phyloP scores from a whole-genome alignment of 768 basidiomycete species.

The Collybia mongolica region DNA sequence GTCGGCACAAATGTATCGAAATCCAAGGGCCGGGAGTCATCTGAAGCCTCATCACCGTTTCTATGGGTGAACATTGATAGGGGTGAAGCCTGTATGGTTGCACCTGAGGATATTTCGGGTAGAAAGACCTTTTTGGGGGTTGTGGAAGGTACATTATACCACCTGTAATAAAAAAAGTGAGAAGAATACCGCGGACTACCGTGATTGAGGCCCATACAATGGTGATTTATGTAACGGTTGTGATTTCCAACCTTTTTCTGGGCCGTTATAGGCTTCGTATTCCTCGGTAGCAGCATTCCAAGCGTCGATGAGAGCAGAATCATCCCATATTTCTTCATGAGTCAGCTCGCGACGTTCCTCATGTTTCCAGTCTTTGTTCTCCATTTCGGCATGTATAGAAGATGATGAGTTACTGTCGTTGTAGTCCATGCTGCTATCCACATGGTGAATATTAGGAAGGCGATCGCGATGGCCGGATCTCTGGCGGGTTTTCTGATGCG shows the following conservation, averaged over 20 bases:
- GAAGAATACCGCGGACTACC: not conserved
- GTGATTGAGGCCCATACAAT: slow-evolving; percentile 45
- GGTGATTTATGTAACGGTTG: slow-evolving; percentile 71
- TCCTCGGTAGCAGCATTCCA: slow-evolving; percentile 86
- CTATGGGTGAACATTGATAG: not conserved
- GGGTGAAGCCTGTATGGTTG: not conserved
- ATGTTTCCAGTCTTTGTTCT: slow-evolving; percentile 28
- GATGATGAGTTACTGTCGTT: no score
- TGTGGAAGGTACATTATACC: slow-evolving; percentile 69
- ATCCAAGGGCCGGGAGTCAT: slow-evolving; percentile 62
- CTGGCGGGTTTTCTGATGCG: slow-evolving; percentile 28
- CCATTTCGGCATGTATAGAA: not conserved
- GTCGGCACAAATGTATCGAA: slow-evolving; percentile 71
- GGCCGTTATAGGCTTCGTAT: slow-evolving; percentile 72
- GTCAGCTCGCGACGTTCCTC: slow-evolving; percentile 60
- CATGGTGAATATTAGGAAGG: no score
- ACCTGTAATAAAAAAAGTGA: slow-evolving; percentile 46
- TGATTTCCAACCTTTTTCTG: slow-evolving; percentile 69
- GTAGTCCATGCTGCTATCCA: no score
- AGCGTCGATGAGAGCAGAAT: slow-evolving; percentile 77
- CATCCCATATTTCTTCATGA: slow-evolving; percentile 83
- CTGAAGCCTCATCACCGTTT: slow-evolving; percentile 25
- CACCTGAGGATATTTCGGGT: slow-evolving; percentile 1
- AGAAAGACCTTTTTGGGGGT: slow-evolving; percentile 21
- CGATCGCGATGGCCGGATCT: not conserved